Evolutionary conservation across 345 rosid genomes (phyloP).

Genomic region (Hevea brasiliensis): DNA sequence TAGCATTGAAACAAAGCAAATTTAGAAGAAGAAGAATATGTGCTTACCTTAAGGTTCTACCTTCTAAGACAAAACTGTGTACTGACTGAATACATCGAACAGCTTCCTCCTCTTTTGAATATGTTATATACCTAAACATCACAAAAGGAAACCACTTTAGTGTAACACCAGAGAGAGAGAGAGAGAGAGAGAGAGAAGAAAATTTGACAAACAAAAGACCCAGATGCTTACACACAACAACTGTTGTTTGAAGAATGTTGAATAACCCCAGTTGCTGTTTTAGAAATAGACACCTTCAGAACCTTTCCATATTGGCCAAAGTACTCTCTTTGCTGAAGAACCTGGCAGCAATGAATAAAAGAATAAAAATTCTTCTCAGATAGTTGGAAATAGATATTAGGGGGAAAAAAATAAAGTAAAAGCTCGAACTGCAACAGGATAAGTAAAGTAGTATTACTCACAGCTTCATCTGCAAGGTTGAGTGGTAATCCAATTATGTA

Average conservation of each 20-base stretch:
- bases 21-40: constrained; percentile 3
- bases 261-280: constrained; percentile 73
- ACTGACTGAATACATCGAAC: constrained; percentile 86
- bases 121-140: constrained; percentile 72
- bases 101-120: constrained; percentile 82
- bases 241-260: constrained; percentile 85
- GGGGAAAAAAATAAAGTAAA: background rate
- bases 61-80: constrained; percentile 84
- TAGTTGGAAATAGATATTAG: background rate
- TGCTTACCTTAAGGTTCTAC: constrained; percentile 65
- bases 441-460: constrained; percentile 28
- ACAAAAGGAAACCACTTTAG: background rate
- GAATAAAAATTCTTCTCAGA: background rate
- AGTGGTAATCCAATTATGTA: constrained; percentile 92
- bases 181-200: too few relatives aligned
- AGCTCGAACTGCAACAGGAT: background rate
- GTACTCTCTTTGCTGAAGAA: constrained; percentile 73
- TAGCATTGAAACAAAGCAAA: background rate
- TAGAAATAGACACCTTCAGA: constrained; percentile 80
- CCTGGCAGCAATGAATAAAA: constrained; percentile 37
- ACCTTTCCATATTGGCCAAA: constrained; percentile 96
- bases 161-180: background rate
- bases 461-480: constrained; percentile 77
- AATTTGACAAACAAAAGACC: background rate
- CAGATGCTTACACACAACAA: constrained; percentile 75